Evolutionary conservation across 2,329 filamentous ascomycete genomes (phyloP).

Genomic region (Phyllosticta citribraziliensis): DNA sequence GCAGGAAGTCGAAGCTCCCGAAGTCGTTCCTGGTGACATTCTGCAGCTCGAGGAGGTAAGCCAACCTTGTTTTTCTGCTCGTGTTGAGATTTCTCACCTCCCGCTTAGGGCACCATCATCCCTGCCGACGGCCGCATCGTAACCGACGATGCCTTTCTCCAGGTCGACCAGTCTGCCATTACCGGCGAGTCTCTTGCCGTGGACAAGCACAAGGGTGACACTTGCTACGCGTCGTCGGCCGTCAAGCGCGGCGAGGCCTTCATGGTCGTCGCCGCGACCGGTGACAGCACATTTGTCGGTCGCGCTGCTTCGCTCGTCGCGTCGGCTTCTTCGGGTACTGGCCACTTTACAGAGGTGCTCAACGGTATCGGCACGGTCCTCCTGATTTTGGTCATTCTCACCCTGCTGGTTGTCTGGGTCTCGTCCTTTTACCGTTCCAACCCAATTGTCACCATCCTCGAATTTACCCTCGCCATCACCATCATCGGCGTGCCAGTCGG

Average conservation of each 20-base stretch:
- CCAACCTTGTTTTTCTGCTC: neutral
- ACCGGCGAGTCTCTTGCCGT: slow-evolving; percentile 87
- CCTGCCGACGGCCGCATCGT: slow-evolving; percentile 81
- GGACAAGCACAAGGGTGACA: slow-evolving; percentile 75
- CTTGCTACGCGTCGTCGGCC: slow-evolving; percentile 74
- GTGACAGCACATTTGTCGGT: slow-evolving; percentile 85
- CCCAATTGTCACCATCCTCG: slow-evolving; percentile 64
- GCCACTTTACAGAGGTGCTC: slow-evolving; percentile 86
- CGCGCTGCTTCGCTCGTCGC: slow-evolving; percentile 79
- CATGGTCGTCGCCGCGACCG: slow-evolving; percentile 71
- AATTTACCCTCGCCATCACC: slow-evolving; percentile 80
- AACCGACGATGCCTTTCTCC: slow-evolving; percentile 72
- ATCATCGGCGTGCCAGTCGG: slow-evolving; percentile 89
- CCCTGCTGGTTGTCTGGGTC: slow-evolving; percentile 74
- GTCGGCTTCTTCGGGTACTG: slow-evolving; percentile 60
- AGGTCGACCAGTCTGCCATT: slow-evolving; percentile 86
- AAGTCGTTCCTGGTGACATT: slow-evolving; percentile 84
- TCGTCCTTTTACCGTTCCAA: slow-evolving; percentile 84
- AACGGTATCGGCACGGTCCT: slow-evolving; percentile 78
- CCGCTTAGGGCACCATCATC: slow-evolving; percentile 63
- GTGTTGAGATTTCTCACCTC: slow-evolving; percentile 15
- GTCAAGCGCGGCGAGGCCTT: slow-evolving; percentile 87
- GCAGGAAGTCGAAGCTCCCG: slow-evolving; percentile 69
- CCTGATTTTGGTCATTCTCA: slow-evolving; percentile 69
- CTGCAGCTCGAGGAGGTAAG: slow-evolving; percentile 69